Base-by-base conservation (phyloP, 2,329 filamentous ascomycete species). In the Talaromyces sp. region DNA sequence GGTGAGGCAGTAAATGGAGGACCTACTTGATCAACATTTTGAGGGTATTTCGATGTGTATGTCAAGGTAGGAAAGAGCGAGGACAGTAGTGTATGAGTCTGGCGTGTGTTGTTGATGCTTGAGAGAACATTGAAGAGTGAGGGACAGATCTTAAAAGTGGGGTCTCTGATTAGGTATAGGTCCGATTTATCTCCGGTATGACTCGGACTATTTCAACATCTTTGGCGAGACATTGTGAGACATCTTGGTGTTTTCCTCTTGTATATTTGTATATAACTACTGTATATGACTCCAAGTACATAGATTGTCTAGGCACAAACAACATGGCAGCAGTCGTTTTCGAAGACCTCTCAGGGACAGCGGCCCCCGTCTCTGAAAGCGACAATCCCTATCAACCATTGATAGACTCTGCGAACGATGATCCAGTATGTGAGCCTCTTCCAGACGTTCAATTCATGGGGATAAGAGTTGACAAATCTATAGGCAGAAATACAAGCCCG, bases 341-440 rank as follows among this genome's bases (percentile, higher is more conserved):
- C 58, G 69, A 73, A 68, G 80, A 82, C 67, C 72, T 82, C 25
- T 73, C 72, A 8, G 74, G 74, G 36, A 47, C 72, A 66, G 56
- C 72, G 68, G 43, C 82, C 80, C 51, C 65, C 8, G 27, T 65
- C 22, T 66, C 65, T 34, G 58, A 68, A 34, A 61, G 59, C 45
- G 85, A 86, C 73, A 96, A 95, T 70, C 92, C 91, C 0, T 95
- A 93, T 74, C 84, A 91, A 69, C 87, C 88, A 19, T 79, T 96
- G 66, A 90, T 96, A 66, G 77, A 84, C 49, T 84, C 85, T 10
- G 92, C 89, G 73, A 78, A 88, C 58, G 81, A 90, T 74, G 82
- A 91, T 69, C 80, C 88, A 63, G 91, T 94, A 82, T 73, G 84
- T 77, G 6, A 38, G 13, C 22, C 19, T 47, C 19, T 38, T 22